A percentile compares a stretch with the other conserved stretches of the same genome.
Evolutionary conservation across 768 basidiomycete species (phyloP).

Genomic region (Russula abietina): DNA sequence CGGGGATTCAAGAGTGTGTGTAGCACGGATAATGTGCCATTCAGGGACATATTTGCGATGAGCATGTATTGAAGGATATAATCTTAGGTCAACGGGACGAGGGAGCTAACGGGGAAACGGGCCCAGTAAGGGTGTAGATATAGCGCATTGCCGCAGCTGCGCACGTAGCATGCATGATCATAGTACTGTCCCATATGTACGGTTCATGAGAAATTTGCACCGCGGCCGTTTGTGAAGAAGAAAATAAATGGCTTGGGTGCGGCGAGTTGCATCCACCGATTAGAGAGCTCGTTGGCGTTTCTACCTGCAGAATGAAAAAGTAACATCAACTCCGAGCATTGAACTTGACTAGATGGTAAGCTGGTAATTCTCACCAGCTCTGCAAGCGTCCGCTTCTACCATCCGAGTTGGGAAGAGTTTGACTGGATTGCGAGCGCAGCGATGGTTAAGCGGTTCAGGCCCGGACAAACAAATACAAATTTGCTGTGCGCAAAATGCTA

Average conservation of each 20-base stretch:
- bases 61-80: slow-evolving; percentile 52
- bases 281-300: slow-evolving; percentile 74
- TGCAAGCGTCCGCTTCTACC: slow-evolving; percentile 74
- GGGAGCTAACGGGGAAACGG: neutral
- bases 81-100: neutral
- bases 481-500: too few relatives aligned
- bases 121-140: slow-evolving; percentile 78
- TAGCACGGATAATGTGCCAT: slow-evolving; percentile 65
- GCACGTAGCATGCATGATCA: slow-evolving; percentile 65
- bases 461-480: too few relatives aligned
- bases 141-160: slow-evolving; percentile 68
- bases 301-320: slow-evolving; percentile 30
- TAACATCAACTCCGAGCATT: neutral
- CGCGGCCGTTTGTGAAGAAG: slow-evolving; percentile 67
- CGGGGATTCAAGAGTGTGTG: slow-evolving; percentile 73
- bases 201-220: slow-evolving; percentile 70
- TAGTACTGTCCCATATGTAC: slow-evolving; percentile 75
- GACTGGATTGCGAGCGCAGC: too few relatives aligned
- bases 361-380: slow-evolving; percentile 42
- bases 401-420: slow-evolving; percentile 78
- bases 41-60: slow-evolving; percentile 51
- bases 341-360: neutral
- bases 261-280: slow-evolving; percentile 78
- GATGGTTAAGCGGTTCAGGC: too few relatives aligned
- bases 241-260: slow-evolving; percentile 80